Percentiles rank a stretch among this genome's conserved stretches.
phyloP scores from a whole-genome alignment of 2,329 filamentous ascomycete species.

The Colletotrichum sp. region DNA sequence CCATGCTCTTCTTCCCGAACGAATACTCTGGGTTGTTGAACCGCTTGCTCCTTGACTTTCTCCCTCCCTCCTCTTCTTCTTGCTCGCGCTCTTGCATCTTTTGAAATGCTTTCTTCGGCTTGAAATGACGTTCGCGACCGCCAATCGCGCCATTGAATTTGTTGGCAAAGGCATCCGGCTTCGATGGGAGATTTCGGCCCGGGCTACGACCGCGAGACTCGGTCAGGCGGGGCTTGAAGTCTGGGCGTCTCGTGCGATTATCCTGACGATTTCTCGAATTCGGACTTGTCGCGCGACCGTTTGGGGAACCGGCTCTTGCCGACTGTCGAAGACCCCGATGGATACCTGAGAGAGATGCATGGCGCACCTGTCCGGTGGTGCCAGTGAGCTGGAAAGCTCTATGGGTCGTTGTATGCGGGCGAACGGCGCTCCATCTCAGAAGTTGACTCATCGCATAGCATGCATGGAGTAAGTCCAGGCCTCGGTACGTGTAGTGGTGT shows the following conservation, averaged over 20 bases:
- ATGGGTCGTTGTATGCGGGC: background rate
- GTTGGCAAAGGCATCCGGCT: conserved; percentile 4
- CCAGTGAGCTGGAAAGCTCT: background rate
- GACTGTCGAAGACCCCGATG: conserved; percentile 66
- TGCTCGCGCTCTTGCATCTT: conserved; percentile 39
- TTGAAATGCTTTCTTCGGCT: conserved; percentile 59
- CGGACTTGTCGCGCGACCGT: background rate
- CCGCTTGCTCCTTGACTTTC: conserved; percentile 53
- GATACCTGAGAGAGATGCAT: conserved; percentile 66
- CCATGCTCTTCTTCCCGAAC: conserved; percentile 62
- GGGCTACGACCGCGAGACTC: background rate
- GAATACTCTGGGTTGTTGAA: conserved; percentile 54
- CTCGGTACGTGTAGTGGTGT: background rate
- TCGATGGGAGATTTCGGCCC: background rate
- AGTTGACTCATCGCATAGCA: conserved; percentile 24
- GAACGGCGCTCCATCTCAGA: conserved; percentile 6
- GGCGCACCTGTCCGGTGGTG: background rate
- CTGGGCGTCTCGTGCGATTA: background rate
- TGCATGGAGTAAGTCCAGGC: background rate
- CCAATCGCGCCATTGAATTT: conserved; percentile 2
- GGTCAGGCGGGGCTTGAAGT: conserved; percentile 24
- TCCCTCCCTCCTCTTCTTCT: conserved; percentile 35
- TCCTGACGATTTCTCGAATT: background rate
- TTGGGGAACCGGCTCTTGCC: conserved; percentile 30
- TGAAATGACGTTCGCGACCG: conserved; percentile 33